Evolutionary conservation across 495 filamentous ascomycete species (phyloP), one percentile per base, ranked within the genome.

Genomic region (Penicillium parvum): DNA sequence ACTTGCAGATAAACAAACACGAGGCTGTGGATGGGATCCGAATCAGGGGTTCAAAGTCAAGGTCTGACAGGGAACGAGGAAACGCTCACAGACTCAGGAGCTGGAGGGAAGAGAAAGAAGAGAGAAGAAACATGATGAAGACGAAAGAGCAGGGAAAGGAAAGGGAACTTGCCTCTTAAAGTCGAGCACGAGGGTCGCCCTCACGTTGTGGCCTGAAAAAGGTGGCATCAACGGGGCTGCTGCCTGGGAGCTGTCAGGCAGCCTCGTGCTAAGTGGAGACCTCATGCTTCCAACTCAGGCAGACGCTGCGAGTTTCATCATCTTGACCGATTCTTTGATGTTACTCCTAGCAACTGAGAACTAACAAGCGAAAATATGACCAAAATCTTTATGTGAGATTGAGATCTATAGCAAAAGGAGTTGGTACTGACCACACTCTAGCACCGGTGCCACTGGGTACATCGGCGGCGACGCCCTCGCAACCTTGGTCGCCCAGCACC

Each of bases 401-500:
- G 1, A 40, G 9, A 16, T 22, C 8, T 2, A 6, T 9, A 14
- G 7, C 14, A 9, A 22, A 6, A 15, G 16, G 1, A 3, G 11
- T 20, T 7, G 22, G 18, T 7, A 4, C 41, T 52, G 11, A 30
- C 16, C 3, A 20, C 8, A 0, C 18, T 26, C 20, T 19, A 74
- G 70, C 2, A 75, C 69, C 8, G 72, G 71, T 18, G 60, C 42
- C 2, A 73, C 74, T 0, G 72, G 74, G 40, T 77, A 76, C 45
- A 74, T 78, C 52, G 74, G 73, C 12, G 75, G 75, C 15, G 62
- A 72, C 21, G 61, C 69, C 23, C 57, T 77, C 30, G 56, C 71
- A 44, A 53, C 51, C 9, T 48, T 77, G 12, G 18, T 54, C 16
- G 53, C 56, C 0, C 51, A 53, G n/a, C 65, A 75, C 50, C 69